Percentiles rank a stretch among this genome's conserved stretches.
Conservation (phyloP, 495 filamentous ascomycete genomes). For the Apiosordaria backusii region DNA sequence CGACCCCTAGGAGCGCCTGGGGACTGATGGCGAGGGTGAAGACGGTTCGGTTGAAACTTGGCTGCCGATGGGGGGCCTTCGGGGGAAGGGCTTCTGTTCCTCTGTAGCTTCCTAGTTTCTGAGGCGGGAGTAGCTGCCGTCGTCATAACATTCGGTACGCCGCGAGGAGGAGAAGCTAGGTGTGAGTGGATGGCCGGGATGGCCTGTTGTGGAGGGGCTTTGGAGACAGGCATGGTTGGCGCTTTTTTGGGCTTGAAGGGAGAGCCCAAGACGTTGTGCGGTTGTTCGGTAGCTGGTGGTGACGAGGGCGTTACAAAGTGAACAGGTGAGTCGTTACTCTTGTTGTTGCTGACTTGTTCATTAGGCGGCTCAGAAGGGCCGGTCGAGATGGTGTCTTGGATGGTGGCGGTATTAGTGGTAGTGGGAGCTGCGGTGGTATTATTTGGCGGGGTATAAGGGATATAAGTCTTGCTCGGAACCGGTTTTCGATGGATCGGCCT, state of each 20-base stretch:
- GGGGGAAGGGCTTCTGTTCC: conserved; percentile 15
- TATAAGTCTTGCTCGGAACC: conserved; percentile 11
- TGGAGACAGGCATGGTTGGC: conserved; percentile 15
- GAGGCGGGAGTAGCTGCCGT: conserved; percentile 13
- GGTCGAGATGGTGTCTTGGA: conserved; percentile 11
- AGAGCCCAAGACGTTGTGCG: neutral
- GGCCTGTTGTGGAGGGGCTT: conserved; percentile 12
- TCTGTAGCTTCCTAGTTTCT: neutral
- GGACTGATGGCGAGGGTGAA: conserved; percentile 26
- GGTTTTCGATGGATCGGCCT: conserved; percentile 19
- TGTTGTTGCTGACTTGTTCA: neutral
- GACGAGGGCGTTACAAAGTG: neutral
- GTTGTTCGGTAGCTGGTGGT: neutral
- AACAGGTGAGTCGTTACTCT: neutral
- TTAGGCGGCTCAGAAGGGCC: neutral
- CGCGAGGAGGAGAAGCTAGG: conserved; percentile 5
- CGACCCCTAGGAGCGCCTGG: conserved; percentile 30
- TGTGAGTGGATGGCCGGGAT: conserved; percentile 9
- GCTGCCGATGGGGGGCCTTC: conserved; percentile 11
- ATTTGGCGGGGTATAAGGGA: conserved; percentile 8
- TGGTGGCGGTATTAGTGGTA: conserved; percentile 6
- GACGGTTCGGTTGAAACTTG: conserved; percentile 29
- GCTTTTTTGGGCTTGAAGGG: conserved; percentile 22
- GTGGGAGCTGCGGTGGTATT: conserved; percentile 2
- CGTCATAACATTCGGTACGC: conserved; percentile 16